Percentiles rank a stretch among this genome's conserved stretches.
phyloP scores from a whole-genome alignment of 2,329 filamentous ascomycete species.

The Calonectria henricotiae region DNA sequence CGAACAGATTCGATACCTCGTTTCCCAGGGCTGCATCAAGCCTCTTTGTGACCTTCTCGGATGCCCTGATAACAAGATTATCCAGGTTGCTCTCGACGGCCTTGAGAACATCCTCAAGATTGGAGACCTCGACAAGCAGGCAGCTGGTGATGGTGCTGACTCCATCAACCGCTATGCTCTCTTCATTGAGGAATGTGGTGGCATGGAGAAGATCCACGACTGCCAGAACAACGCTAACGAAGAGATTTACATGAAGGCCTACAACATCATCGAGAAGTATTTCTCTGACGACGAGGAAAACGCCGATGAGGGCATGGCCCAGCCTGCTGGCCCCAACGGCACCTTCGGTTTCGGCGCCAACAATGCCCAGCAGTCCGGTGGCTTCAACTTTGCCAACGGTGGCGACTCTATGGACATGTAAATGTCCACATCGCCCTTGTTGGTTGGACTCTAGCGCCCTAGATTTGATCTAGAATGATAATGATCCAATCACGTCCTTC shows the following conservation, averaged over 20 bases:
- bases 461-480: background rate
- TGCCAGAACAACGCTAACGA: slow-evolving; percentile 99
- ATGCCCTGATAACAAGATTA: slow-evolving; percentile 99
- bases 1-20: slow-evolving; percentile 97
- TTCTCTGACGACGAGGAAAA: slow-evolving; percentile 99
- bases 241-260: slow-evolving; percentile 99
- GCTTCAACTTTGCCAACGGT: slow-evolving; percentile 93
- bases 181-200: slow-evolving; percentile 98
- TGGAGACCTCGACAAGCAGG: slow-evolving; percentile 97
- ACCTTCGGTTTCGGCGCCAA: slow-evolving; percentile 86
- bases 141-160: slow-evolving; percentile 81
- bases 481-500: slow-evolving; percentile 21
- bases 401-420: slow-evolving; percentile 79
- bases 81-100: slow-evolving; percentile 97
- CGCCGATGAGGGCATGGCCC: slow-evolving; percentile 83
- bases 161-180: slow-evolving; percentile 96
- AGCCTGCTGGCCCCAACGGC: slow-evolving; percentile 76
- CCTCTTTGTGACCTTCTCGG: slow-evolving; percentile 94
- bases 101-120: slow-evolving; percentile 99
- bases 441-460: slow-evolving; percentile 28
- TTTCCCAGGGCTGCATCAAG: slow-evolving; percentile 95
- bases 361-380: slow-evolving; percentile 76
- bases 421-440: slow-evolving; percentile 43
- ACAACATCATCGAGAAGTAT: slow-evolving; percentile 99
- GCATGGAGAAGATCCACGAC: slow-evolving; percentile 99